Evolutionary conservation across 108 stramenopile species (phyloP).

Genomic region (Cylindrotheca fusiformis): DNA sequence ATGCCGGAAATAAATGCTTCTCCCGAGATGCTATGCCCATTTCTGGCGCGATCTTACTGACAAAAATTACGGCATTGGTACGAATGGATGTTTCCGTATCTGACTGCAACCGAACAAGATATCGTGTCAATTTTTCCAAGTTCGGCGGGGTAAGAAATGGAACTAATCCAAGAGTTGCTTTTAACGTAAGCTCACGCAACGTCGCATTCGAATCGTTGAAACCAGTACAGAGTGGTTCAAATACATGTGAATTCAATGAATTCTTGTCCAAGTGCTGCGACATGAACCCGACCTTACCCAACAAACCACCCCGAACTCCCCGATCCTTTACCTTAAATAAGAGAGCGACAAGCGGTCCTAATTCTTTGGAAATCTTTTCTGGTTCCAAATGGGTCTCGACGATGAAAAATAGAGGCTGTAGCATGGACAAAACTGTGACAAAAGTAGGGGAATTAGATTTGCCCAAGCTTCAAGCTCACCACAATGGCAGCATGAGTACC

Average conservation of each 20-base stretch:
- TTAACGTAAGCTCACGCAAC: slow-evolving; percentile 85
- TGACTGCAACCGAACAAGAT: slow-evolving; percentile 76
- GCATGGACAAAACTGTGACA: slow-evolving; percentile 51
- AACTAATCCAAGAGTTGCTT: slow-evolving; percentile 70
- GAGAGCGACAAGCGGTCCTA: slow-evolving; percentile 59
- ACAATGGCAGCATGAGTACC: background rate
- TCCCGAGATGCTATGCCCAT: slow-evolving; percentile 62
- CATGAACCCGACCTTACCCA: slow-evolving; percentile 61
- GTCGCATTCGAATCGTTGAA: slow-evolving; percentile 78
- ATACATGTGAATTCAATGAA: slow-evolving; percentile 67
- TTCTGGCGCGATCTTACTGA: slow-evolving; percentile 73
- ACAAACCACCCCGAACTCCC: slow-evolving; percentile 74
- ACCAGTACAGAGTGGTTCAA: slow-evolving; percentile 87
- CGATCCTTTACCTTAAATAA: slow-evolving; percentile 84
- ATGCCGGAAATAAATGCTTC: slow-evolving; percentile 81
- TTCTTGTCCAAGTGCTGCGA: slow-evolving; percentile 58
- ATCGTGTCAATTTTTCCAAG: slow-evolving; percentile 84
- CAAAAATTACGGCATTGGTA: slow-evolving; percentile 87
- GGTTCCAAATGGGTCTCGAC: slow-evolving; percentile 55
- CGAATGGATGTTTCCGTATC: slow-evolving; percentile 78
- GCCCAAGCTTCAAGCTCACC: background rate
- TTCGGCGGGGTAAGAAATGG: slow-evolving; percentile 64
- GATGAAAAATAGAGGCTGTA: slow-evolving; percentile 69
- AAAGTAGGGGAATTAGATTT: background rate
- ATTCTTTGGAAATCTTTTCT: slow-evolving; percentile 45